Percentiles rank a stretch among this genome's conserved stretches.
Conservation (phyloP, 192 early-diverging fungal species). For the Entophlyctis luteolus region DNA sequence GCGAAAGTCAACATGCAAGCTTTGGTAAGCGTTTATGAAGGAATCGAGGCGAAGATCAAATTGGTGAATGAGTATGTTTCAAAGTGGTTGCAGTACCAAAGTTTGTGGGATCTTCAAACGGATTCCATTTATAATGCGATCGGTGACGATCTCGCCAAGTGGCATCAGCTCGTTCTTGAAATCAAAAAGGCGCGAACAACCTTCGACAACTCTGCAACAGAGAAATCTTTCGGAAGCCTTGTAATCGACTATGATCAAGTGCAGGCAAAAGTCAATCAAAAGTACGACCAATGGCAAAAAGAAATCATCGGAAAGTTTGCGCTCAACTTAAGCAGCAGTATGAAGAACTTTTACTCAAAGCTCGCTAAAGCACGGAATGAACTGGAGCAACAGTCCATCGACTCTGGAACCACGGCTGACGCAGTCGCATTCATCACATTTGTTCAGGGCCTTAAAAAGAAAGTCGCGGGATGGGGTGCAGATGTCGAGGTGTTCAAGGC, state of each 20-base stretch:
- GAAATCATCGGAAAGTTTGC: conserved; percentile 94
- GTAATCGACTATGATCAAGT: conserved; percentile 96
- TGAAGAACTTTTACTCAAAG: conserved; percentile 72
- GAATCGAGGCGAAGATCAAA: conserved; percentile 73
- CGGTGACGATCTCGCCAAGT: conserved; percentile 81
- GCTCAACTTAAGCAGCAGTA: conserved; percentile 67
- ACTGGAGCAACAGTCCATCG: conserved; percentile 83
- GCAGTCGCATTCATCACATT: conserved; percentile 92
- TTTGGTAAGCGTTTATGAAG: conserved; percentile 74
- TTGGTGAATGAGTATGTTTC: conserved; percentile 80
- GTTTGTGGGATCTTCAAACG: conserved; percentile 94
- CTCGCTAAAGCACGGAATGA: conserved; percentile 76
- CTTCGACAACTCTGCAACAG: conserved; percentile 93
- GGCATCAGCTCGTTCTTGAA: conserved; percentile 92
- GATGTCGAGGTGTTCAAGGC: conserved; percentile 86
- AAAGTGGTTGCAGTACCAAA: conserved; percentile 97
- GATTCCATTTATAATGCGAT: conserved; percentile 76
- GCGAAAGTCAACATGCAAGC: conserved; percentile 65
- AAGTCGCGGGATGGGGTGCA: conserved; percentile 68
- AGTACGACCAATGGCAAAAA: conserved; percentile 97
- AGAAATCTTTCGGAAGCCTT: conserved; percentile 79
- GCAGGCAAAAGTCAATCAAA: conserved; percentile 95
- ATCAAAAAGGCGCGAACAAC: conserved; percentile 90
- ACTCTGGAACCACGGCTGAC: conserved; percentile 80
- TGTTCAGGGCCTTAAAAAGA: conserved; percentile 89